These are phyloP conservation scores for Leccinum cinnamomeum DNA, from an alignment of 1,284 basidiomycete genomes.

Conservation along the genomic window DNA sequence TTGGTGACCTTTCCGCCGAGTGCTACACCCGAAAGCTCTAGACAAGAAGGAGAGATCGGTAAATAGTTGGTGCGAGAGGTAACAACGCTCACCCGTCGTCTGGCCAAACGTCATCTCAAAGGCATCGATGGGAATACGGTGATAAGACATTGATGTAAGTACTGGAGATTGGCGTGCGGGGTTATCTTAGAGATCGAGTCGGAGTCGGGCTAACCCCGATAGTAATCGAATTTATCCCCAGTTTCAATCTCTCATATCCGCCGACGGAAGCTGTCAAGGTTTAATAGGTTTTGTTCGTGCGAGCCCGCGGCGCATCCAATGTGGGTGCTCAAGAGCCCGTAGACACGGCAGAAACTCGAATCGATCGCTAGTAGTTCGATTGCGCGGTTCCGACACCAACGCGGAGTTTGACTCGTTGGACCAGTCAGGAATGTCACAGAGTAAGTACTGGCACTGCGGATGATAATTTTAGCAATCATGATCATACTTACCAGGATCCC, in stretches of 20 bases:
- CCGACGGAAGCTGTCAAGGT: background rate
- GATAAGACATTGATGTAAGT: constrained; percentile 22
- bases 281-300: background rate
- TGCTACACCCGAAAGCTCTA: constrained; percentile 88
- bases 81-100: constrained; percentile 39
- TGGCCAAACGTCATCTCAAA: constrained; percentile 48
- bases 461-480: background rate
- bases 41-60: background rate
- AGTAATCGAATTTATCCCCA: background rate
- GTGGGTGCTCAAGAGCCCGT: background rate
- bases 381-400: background rate
- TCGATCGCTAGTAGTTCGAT: background rate
- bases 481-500: background rate
- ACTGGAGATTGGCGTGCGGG: background rate
- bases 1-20: constrained; percentile 77
- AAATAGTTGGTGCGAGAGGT: background rate
- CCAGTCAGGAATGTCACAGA: too few relatives aligned
- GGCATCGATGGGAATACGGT: constrained; percentile 18
- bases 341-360: background rate
- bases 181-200: background rate
- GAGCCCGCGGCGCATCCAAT: background rate
- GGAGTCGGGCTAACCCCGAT: background rate
- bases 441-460: background rate
- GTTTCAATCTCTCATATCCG: background rate
- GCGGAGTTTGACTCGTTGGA: background rate